Base-by-base conservation (phyloP, 306 rosid species). In the Castanopsis chinensis region DNA sequence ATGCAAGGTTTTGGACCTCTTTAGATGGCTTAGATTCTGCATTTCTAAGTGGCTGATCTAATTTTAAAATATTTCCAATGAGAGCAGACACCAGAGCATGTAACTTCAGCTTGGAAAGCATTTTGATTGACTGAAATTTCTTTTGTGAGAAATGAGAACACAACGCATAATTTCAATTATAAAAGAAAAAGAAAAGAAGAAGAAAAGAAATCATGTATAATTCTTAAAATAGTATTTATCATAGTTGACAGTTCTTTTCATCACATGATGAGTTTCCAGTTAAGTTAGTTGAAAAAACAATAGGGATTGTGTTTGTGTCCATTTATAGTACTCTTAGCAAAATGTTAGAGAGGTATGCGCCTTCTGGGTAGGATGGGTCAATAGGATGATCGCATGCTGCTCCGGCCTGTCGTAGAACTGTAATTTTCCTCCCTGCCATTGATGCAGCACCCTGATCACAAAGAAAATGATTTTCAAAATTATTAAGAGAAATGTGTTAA, bases 311-410 rank as follows among this genome's bases (percentile, higher is more conserved):
- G 27, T 30, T 59, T 74, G 21, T 79, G n/a, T 63, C 17, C 32
- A 63, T 59, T 95, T 82, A 88, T 49, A 86, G 74, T 68, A 95
- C 94, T 80, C 95, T 84, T 5, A 92, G 84, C 4, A 95, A 88
- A 69, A 90, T 54, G 73, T 89, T 95, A 28, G 98, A 86, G 32
- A 92, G 92, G 80, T 92, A 92, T 67, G 88, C 83, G 54, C 99
- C 99, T 89, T 95, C 97, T 1, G 92, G 96, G 73, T 94, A 92
- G 59, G 97, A 81, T 67, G 99, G 95, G 60, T 94, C 97, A 25
- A 89, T 73, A 41, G 92, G 93, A 85, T 92, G 98, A 81, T 95
- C 97, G 65, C 92, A 84, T 30, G 95, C 97, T 3, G 97, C 92
- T 75, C 95, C 92, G 6, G 92, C 90, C 41, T 91, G 88, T 79